Base-by-base conservation (phyloP, 192 early-diverging fungal genomes). In the Rhizophagus clarus region DNA sequence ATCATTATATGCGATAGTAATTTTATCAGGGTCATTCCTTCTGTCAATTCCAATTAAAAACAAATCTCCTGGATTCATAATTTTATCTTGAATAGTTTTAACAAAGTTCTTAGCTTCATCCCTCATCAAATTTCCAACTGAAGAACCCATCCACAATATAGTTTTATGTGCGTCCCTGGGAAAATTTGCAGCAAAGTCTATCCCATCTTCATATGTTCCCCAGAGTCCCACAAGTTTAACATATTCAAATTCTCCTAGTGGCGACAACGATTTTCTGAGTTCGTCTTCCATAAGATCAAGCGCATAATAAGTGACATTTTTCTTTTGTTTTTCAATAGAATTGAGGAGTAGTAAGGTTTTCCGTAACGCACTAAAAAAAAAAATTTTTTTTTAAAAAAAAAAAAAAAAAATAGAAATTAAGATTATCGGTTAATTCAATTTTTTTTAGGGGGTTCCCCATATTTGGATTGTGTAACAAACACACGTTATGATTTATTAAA, bases 261-360 rank as follows among this genome's bases (percentile, higher is more conserved):
- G 88, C 5, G 81, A 85, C 67, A 98, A 85, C 6, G 94, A 95
- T 61, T 89, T 82, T 70, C 88, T 88, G 26, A 98, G 87, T 28
- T 95, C 94, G 29, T 87, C 76, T n/a, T 92, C 89, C 76, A 95
- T 93, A 28, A 98, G 90, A 80, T 98, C 97, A 12, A 97, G 87
- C 11, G 97, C 96, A 82, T 94, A 97, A 84, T 97, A 98, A 0
- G 90, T 92, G 8, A 96, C 84, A 31, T 88, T 87, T 45, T 86
- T 84, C 49, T 88, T 85, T 47, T 87, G 88, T 70, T 83, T 73
- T 72, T 94, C 89, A 17, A 98, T 89, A 0, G 93, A 91, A 31
- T 94, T 86, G 14, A 97, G 89, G 5, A 98, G n/a, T n/a, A n/a
- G n/a, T 83, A 47, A 94, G 85, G 96, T 97, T 82, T 98, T 98